Conservation (phyloP, 1,139 yeast species). For the Saccharomyces hybrid region DNA sequence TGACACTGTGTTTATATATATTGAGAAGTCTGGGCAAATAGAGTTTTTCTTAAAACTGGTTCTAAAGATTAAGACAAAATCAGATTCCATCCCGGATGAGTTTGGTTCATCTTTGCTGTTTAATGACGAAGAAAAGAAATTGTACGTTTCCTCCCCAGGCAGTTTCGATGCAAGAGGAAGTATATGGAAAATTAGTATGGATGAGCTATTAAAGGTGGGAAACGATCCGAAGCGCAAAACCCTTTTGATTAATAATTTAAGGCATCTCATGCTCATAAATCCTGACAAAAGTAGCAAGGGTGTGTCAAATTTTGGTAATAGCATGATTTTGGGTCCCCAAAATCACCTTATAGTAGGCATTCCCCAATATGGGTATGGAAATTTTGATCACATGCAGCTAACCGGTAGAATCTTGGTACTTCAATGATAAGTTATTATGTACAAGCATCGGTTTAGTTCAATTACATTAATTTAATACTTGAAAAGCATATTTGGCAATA, state of each 20-base stretch:
- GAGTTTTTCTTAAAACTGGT: slow-evolving; percentile 12
- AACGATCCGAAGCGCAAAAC: slow-evolving; percentile 6
- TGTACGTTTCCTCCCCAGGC: slow-evolving; percentile 37
- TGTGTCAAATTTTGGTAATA: slow-evolving; percentile 38
- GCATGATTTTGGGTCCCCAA: slow-evolving; percentile 25
- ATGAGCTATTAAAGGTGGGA: slow-evolving; percentile 13
- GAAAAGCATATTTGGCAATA: neutral
- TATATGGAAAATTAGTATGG: slow-evolving; percentile 36
- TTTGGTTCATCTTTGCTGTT: slow-evolving; percentile 26
- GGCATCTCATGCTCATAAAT: slow-evolving; percentile 9
- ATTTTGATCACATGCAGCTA: slow-evolving; percentile 13
- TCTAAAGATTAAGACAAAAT: slow-evolving; percentile 10
- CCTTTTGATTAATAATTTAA: slow-evolving; percentile 7
- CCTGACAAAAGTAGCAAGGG: slow-evolving; percentile 19
- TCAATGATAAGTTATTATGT: slow-evolving; percentile 1
- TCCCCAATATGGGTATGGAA: slow-evolving; percentile 38
- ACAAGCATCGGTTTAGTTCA: neutral
- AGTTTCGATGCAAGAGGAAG: slow-evolving; percentile 37
- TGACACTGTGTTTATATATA: slow-evolving; percentile 33
- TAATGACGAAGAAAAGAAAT: slow-evolving; percentile 10
- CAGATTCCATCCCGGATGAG: slow-evolving; percentile 33
- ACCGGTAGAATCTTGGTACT: slow-evolving; percentile 14
- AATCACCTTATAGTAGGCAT: slow-evolving; percentile 38
- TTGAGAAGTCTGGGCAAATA: slow-evolving; percentile 13
- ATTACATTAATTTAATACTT: neutral